A percentile compares a stretch with the other conserved stretches of the same genome.
Evolutionary conservation across 345 rosid genomes (phyloP).

Genomic region (Populus ilicifolia): DNA sequence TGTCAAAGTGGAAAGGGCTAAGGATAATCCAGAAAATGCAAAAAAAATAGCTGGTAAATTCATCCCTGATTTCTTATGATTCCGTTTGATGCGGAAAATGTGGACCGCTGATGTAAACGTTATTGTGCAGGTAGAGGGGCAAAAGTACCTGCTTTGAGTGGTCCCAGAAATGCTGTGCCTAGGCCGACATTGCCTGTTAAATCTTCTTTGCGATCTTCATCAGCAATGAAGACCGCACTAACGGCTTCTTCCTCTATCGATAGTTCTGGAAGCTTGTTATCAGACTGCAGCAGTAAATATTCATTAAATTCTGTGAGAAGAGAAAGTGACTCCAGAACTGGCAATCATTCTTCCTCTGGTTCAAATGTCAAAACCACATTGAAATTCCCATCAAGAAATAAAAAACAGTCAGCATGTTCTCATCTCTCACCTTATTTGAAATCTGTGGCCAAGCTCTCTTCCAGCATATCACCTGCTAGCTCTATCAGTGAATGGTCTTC

Average conservation of each 20-base stretch:
- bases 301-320: conserved; percentile 31
- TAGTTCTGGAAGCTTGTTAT: conserved; percentile 57
- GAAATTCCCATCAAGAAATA: conserved; percentile 36
- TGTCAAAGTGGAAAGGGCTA: conserved; percentile 48
- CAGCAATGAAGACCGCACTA: conserved; percentile 45
- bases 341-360: conserved; percentile 32
- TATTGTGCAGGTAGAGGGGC: conserved; percentile 48
- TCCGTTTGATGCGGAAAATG: background rate
- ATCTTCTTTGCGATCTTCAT: conserved; percentile 43
- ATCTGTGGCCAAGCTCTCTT: conserved; percentile 44
- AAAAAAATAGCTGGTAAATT: conserved; percentile 7
- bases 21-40: conserved; percentile 25
- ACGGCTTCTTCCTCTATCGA: conserved; percentile 67
- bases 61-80: background rate
- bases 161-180: conserved; percentile 35
- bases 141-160: conserved; percentile 33
- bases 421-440: conserved; percentile 39
- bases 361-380: conserved; percentile 24
- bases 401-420: conserved; percentile 33
- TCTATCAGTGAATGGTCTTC: conserved; percentile 77
- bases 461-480: conserved; percentile 58
- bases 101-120: conserved; percentile 5
- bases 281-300: conserved; percentile 39
- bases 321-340: conserved; percentile 32
- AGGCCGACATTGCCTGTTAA: conserved; percentile 42